A percentile compares a stretch with the other conserved stretches of the same genome.
Evolutionary conservation across 108 stramenopile species (phyloP).

Genomic region (Aurantiochytrium sp.): DNA sequence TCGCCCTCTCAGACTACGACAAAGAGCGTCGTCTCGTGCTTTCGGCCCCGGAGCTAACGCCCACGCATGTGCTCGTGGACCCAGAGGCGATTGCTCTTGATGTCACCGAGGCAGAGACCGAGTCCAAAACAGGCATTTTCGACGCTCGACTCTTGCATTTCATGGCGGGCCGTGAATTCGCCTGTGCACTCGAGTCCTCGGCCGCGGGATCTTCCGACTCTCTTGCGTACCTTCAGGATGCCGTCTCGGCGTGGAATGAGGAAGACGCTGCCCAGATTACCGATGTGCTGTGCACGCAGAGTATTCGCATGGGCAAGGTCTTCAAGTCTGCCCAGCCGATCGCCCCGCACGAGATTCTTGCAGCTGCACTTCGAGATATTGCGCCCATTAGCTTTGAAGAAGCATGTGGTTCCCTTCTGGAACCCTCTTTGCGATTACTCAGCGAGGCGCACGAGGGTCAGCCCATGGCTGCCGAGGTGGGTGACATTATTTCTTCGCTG

Average conservation of each 20-base stretch:
- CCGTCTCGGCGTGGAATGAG: neutral
- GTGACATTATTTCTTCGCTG: neutral
- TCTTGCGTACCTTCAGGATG: neutral
- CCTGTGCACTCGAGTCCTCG: neutral
- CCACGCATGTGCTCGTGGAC: neutral
- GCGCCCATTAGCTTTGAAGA: neutral
- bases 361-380: neutral
- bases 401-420: neutral
- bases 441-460: neutral
- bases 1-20: neutral
- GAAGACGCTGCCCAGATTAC: neutral
- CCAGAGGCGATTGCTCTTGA: neutral
- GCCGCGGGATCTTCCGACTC: neutral
- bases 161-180: neutral
- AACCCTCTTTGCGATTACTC: neutral
- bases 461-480: neutral
- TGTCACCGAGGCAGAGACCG: neutral
- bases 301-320: neutral
- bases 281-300: neutral
- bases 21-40: neutral
- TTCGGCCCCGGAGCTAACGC: neutral
- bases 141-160: neutral
- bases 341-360: neutral
- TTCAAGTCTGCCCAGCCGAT: neutral
- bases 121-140: neutral